These are phyloP conservation scores for Odonthalia washingtoniensis DNA, from an alignment of 31 red algal species.

Conservation along the genomic window DNA sequence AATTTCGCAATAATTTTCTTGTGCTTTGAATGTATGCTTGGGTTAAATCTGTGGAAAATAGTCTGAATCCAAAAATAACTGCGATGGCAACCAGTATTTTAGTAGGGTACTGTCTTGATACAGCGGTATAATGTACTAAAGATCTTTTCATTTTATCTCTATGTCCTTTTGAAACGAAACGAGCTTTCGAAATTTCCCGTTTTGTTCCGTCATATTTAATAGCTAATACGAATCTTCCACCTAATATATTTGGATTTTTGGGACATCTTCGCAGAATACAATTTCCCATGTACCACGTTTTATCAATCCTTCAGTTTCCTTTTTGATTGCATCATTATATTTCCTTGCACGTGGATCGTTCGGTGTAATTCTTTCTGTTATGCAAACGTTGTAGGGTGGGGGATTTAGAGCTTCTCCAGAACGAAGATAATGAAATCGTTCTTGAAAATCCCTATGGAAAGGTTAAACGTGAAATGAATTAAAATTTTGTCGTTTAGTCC, in stretches of 20 bases:
- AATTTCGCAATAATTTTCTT: background rate
- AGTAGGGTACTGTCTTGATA: background rate
- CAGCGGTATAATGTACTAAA: background rate
- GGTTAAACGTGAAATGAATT: too few species aligned
- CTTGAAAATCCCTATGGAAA: too few species aligned
- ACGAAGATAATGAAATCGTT: too few species aligned
- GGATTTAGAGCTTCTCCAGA: background rate
- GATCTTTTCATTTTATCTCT: slow-evolving; percentile 16
- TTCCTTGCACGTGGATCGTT: too few species aligned
- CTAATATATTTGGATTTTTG: slow-evolving; percentile 36
- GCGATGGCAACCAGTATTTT: background rate
- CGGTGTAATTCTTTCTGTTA: background rate
- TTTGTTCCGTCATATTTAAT: slow-evolving; percentile 48
- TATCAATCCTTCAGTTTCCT: background rate
- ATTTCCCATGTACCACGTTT: slow-evolving; percentile 40
- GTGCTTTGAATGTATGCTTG: background rate
- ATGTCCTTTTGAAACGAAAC: slow-evolving; percentile 46
- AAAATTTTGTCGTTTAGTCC: too few species aligned
- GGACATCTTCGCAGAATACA: slow-evolving; percentile 34
- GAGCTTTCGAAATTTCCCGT: slow-evolving; percentile 49
- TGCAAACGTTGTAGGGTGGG: background rate
- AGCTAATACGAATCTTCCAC: too few species aligned
- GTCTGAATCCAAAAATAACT: background rate
- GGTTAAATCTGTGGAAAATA: too few species aligned
- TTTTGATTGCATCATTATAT: background rate